A percentile compares a stretch with the other conserved stretches of the same genome.
Evolutionary conservation across 768 basidiomycete genomes (phyloP).

Genomic region (Psilocybe sp.): DNA sequence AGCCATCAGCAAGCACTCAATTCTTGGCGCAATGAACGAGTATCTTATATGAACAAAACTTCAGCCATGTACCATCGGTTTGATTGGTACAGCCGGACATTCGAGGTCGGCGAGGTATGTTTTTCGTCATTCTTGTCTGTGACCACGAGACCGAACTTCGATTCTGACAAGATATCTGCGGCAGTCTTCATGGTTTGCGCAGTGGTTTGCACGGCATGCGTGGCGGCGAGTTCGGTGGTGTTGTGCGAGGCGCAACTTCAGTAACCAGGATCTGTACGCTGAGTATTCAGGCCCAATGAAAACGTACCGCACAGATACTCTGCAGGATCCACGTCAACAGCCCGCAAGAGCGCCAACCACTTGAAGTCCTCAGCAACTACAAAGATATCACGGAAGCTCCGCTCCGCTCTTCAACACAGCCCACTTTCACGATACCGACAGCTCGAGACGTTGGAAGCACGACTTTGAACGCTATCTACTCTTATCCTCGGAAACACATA

Average conservation of each 20-base stretch:
- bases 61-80: conserved; percentile 95
- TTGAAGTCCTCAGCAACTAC: no score
- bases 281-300: conserved; percentile 94
- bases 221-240: conserved; percentile 57
- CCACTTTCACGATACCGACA: no score
- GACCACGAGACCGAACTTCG: background rate
- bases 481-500: no score
- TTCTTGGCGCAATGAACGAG: background rate
- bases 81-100: conserved; percentile 93
- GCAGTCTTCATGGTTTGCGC: conserved; percentile 41
- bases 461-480: no score
- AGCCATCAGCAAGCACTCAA: conserved; percentile 77
- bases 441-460: no score
- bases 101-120: conserved; percentile 92
- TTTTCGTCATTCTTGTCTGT: background rate
- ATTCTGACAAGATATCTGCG: conserved; percentile 45
- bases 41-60: conserved; percentile 5
- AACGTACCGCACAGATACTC: no score
- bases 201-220: conserved; percentile 20
- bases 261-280: conserved; percentile 86
- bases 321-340: no score
- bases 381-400: no score
- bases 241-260: conserved; percentile 74
- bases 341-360: no score
- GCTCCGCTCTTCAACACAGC: no score